Percentiles rank a stretch among this genome's conserved stretches.
Conservation (phyloP, 1,139 yeast genomes). For the Saccharomyces hybrid region DNA sequence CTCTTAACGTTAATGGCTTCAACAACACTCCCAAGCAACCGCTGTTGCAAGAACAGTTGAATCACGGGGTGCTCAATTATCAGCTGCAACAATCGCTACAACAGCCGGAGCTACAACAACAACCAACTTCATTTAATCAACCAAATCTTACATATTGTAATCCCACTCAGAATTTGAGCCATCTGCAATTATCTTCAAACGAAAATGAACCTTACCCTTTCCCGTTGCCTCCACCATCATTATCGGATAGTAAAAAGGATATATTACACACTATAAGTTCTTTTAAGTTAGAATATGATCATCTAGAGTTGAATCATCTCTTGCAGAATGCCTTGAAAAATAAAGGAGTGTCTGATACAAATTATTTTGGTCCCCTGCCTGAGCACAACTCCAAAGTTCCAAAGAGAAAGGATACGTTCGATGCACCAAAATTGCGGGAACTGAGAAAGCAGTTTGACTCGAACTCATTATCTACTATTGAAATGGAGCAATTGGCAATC, state of each 20-base stretch:
- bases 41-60: slow-evolving; percentile 23
- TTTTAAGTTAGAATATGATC: slow-evolving; percentile 22
- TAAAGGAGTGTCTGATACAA: slow-evolving; percentile 31
- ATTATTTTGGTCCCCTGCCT: slow-evolving; percentile 59
- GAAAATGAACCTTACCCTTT: slow-evolving; percentile 27
- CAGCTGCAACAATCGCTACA: slow-evolving; percentile 21
- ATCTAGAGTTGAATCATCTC: slow-evolving; percentile 26
- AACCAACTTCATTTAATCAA: slow-evolving; percentile 12
- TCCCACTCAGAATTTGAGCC: slow-evolving; percentile 4
- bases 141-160: slow-evolving; percentile 4
- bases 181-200: slow-evolving; percentile 9
- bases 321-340: slow-evolving; percentile 34
- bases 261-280: slow-evolving; percentile 18
- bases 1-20: not conserved
- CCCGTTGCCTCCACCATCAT: slow-evolving; percentile 22
- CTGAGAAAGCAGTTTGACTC: slow-evolving; percentile 46
- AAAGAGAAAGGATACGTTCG: not conserved
- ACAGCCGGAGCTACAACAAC: slow-evolving; percentile 6
- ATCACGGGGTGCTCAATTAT: slow-evolving; percentile 22
- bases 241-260: slow-evolving; percentile 11
- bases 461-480: slow-evolving; percentile 35
- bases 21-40: slow-evolving; percentile 9
- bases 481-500: slow-evolving; percentile 70
- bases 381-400: slow-evolving; percentile 37
- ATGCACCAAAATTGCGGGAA: slow-evolving; percentile 53